Evolutionary conservation across 2,329 filamentous ascomycete genomes (phyloP).

Genomic region (Coleophoma cylindrospora): DNA sequence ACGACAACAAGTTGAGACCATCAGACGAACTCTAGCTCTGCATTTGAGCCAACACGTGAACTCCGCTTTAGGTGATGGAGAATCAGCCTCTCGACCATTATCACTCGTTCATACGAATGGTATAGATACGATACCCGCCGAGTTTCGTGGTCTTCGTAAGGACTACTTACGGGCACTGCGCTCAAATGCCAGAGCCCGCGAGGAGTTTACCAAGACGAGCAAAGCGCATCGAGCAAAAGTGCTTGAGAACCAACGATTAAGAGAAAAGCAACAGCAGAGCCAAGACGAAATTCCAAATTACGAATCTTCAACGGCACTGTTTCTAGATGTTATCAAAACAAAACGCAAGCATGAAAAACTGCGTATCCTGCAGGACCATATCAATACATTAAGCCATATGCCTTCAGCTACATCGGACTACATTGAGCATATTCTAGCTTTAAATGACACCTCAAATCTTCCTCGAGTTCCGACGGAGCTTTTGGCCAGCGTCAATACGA

Average conservation of each 20-base stretch:
- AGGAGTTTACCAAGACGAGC: conserved; percentile 33
- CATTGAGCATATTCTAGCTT: conserved; percentile 30
- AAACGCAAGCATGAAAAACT: conserved; percentile 47
- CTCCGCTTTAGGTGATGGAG: conserved; percentile 21
- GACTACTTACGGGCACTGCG: conserved; percentile 51
- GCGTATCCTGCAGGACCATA: conserved; percentile 42
- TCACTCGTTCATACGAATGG: conserved; percentile 38
- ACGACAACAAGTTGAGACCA: conserved; percentile 50
- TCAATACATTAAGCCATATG: conserved; percentile 45
- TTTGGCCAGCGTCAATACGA: conserved; percentile 8
- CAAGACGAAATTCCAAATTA: conserved; percentile 25
- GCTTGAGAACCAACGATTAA: neutral
- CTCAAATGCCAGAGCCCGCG: conserved; percentile 45
- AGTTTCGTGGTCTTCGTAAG: conserved; percentile 41
- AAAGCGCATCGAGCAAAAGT: conserved; percentile 11
- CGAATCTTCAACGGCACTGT: conserved; percentile 30
- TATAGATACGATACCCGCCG: conserved; percentile 29
- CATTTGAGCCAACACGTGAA: conserved; percentile 43
- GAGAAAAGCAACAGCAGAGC: conserved; percentile 8
- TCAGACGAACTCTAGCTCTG: conserved; percentile 49
- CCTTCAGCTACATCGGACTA: conserved; percentile 46
- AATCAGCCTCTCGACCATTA: conserved; percentile 30
- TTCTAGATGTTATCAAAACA: conserved; percentile 45
- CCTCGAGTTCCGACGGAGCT: conserved; percentile 23
- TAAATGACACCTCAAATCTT: conserved; percentile 16